Evolutionary conservation across 2,329 filamentous ascomycete genomes (phyloP).

Genomic region (Chalara sp.): DNA sequence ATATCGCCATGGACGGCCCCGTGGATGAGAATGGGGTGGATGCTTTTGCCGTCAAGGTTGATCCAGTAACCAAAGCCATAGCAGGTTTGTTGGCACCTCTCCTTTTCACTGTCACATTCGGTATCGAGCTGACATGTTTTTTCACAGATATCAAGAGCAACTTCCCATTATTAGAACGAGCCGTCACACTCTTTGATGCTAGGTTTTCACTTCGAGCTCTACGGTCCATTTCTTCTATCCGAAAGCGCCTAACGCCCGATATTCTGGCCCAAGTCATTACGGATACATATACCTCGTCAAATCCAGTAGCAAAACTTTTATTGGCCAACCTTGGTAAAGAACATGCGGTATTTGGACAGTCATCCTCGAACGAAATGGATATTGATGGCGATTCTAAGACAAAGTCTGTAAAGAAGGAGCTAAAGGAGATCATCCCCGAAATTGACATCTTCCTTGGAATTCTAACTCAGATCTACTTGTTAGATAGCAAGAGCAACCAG

Average conservation of each 20-base stretch:
- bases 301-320: slow-evolving; percentile 60
- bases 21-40: slow-evolving; percentile 20
- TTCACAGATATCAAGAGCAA: slow-evolving; percentile 85
- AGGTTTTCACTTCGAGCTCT: slow-evolving; percentile 92
- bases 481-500: slow-evolving; percentile 76
- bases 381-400: slow-evolving; percentile 59
- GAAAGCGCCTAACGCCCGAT: slow-evolving; percentile 80
- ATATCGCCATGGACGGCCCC: slow-evolving; percentile 62
- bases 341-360: slow-evolving; percentile 53
- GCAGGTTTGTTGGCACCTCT: slow-evolving; percentile 41
- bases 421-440: slow-evolving; percentile 77
- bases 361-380: slow-evolving; percentile 62
- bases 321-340: slow-evolving; percentile 64
- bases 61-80: slow-evolving; percentile 53
- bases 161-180: slow-evolving; percentile 84
- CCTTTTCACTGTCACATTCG: not conserved
- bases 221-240: slow-evolving; percentile 89
- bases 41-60: slow-evolving; percentile 45
- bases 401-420: slow-evolving; percentile 53
- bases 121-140: slow-evolving; percentile 7
- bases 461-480: slow-evolving; percentile 78
- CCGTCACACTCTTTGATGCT: slow-evolving; percentile 86
- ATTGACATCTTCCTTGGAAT: slow-evolving; percentile 86
- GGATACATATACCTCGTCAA: slow-evolving; percentile 64
- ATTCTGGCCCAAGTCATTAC: slow-evolving; percentile 75